Evolutionary conservation across 2,329 filamentous ascomycete species (phyloP).

Genomic region (Acrodontium crateriforme): DNA sequence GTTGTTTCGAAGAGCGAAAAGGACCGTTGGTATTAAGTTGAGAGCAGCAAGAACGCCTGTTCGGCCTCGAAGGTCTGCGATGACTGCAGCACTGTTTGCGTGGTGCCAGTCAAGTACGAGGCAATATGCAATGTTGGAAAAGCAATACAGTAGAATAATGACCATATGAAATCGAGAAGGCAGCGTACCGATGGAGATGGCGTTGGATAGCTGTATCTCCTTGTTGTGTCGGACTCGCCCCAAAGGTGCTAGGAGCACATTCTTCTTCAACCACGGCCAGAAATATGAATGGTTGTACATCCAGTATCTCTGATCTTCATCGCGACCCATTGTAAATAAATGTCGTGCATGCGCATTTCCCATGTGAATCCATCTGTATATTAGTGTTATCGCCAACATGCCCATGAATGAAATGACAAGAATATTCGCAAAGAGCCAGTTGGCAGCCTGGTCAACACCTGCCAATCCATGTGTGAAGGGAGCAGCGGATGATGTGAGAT

Average conservation of each 20-base stretch:
- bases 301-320: slow-evolving; percentile 32
- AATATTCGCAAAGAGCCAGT: slow-evolving; percentile 34
- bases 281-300: slow-evolving; percentile 29
- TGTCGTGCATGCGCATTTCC: slow-evolving; percentile 31
- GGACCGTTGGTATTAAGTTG: slow-evolving; percentile 83
- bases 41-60: slow-evolving; percentile 71
- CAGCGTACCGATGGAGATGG: slow-evolving; percentile 60
- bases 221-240: slow-evolving; percentile 63
- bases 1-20: slow-evolving; percentile 87
- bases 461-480: slow-evolving; percentile 28
- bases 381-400: slow-evolving; percentile 24
- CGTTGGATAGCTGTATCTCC: slow-evolving; percentile 53
- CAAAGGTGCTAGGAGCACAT: slow-evolving; percentile 57
- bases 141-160: slow-evolving; percentile 53
- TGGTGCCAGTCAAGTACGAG: slow-evolving; percentile 48
- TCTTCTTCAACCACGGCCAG: slow-evolving; percentile 48
- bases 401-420: slow-evolving; percentile 25
- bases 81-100: slow-evolving; percentile 38
- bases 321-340: slow-evolving; percentile 29
- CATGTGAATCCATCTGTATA: slow-evolving; percentile 29
- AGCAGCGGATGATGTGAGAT: slow-evolving; percentile 1
- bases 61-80: slow-evolving; percentile 73
- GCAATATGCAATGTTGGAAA: slow-evolving; percentile 65
- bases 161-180: slow-evolving; percentile 66
- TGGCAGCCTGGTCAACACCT: slow-evolving; percentile 34